Evolutionary conservation across 1,284 basidiomycete genomes (phyloP), one percentile per base, ranked within the genome.

Genomic region (Coniferiporia weirii): DNA sequence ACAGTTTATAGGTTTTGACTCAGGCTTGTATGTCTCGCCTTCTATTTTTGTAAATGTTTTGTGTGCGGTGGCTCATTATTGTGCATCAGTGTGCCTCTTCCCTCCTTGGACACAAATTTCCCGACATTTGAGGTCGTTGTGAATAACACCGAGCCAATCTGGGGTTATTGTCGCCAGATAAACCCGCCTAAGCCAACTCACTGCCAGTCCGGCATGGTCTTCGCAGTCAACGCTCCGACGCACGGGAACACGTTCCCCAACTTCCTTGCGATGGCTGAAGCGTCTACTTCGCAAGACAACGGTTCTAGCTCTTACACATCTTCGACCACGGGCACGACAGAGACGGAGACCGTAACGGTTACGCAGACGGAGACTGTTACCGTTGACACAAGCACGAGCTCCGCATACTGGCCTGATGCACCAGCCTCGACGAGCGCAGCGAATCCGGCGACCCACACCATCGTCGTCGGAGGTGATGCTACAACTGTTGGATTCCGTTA

Each of bases 181-280:
- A 57, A 59, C 10, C 56, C 60, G 15, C 47, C 56, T 36, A 48
- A 60, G 40, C 38, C 52, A 4, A 59, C 59, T 3, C 68, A 68
- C 54, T 69, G 68, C 55, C 51, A 61, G 17, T 52, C 46, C 27
- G 79, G 79, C 57, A 82, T 83, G 81, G 79, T 83, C 27, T 80
- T 81, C 62, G 76, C 76, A 0, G 72, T 81, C 68, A 83, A 83
- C 66, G 70, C 80, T 3, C 75, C 78, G 1, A 64, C 71, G 1
- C 69, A 73, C 54, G 72, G 74, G 36, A 70, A 75, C 51, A 78
- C 78, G 0, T 82, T 81, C 68, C 66, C 64, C 8, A 74, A 73
- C 0, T 81, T 79, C 73, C 68, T 77, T 57, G 66, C 68, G 6
- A 67, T 70, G 10, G 79, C 59, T 12, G 48, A 56, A 22, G 32